phyloP scores from a whole-genome alignment of 345 rosid species.

The Brassica cretica region DNA sequence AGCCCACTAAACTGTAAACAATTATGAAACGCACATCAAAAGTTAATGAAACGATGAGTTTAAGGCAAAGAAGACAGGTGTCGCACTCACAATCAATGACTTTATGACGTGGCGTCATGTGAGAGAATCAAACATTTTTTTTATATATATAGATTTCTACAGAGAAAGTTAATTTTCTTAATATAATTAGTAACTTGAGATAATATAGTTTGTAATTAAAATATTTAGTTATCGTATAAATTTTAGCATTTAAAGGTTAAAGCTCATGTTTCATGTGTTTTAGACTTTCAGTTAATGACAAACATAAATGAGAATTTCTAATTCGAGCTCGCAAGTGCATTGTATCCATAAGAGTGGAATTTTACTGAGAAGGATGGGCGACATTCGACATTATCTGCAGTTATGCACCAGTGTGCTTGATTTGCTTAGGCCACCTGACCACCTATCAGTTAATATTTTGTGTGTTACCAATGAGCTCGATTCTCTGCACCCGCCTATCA shows the following conservation, averaged over 20 bases:
- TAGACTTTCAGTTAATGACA: too few relatives aligned
- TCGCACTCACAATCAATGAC: too few relatives aligned
- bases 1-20: too few relatives aligned
- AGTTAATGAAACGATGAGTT: too few relatives aligned
- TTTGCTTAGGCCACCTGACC: background rate
- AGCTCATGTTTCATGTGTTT: too few relatives aligned
- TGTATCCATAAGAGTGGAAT: background rate
- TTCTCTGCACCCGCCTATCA: background rate
- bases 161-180: background rate
- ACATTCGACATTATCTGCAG: background rate
- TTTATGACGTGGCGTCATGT: too few relatives aligned
- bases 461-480: background rate
- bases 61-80: too few relatives aligned
- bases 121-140: too few relatives aligned
- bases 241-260: background rate
- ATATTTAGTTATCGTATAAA: background rate
- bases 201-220: background rate
- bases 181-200: too few relatives aligned
- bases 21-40: too few relatives aligned
- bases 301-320: too few relatives aligned
- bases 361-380: background rate
- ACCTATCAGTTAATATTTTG: background rate
- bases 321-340: background rate
- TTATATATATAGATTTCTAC: background rate
- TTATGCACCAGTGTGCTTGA: background rate